phyloP scores from a whole-genome alignment of 208 protist species.

The Blechomonas ayalai region DNA sequence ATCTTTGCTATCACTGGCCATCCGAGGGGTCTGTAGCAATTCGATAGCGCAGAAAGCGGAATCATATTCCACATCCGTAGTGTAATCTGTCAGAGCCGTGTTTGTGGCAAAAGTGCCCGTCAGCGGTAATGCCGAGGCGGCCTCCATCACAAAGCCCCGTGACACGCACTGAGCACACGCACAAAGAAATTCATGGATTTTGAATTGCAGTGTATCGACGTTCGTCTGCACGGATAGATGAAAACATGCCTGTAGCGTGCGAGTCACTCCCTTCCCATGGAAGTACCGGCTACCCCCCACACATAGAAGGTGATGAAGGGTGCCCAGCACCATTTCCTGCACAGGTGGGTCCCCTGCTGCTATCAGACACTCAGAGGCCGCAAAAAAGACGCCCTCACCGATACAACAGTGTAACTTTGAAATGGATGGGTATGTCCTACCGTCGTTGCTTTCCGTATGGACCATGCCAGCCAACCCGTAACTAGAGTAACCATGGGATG shows the following conservation, averaged over 20 bases:
- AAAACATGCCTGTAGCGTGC: constrained; percentile 43
- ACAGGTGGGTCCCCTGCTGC: constrained; percentile 20
- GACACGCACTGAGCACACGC: constrained; percentile 21
- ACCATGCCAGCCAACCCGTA: neutral
- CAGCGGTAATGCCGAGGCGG: no score
- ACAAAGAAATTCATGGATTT: constrained; percentile 18
- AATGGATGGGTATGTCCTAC: neutral
- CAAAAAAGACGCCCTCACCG: constrained; percentile 31
- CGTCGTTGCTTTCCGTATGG: neutral
- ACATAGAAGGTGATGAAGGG: constrained; percentile 28
- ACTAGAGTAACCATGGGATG: neutral
- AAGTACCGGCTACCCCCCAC: constrained; percentile 20
- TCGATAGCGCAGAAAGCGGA: constrained; percentile 36
- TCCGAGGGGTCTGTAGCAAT: constrained; percentile 19
- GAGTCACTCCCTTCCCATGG: constrained; percentile 20
- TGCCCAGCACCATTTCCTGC: constrained; percentile 30
- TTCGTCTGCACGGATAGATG: constrained; percentile 17
- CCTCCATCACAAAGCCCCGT: constrained; percentile 20
- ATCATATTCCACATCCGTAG: constrained; percentile 51
- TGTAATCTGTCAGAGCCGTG: constrained; percentile 53
- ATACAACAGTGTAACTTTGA: constrained; percentile 4
- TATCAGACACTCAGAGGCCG: constrained; percentile 26
- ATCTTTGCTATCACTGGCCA: no score
- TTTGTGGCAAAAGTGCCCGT: constrained; percentile 38
- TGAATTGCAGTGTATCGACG: constrained; percentile 22